Evolutionary conservation across 2,329 filamentous ascomycete genomes (phyloP), one percentile per base, ranked within the genome.

Genomic region (Parascedosporium putredinis): DNA sequence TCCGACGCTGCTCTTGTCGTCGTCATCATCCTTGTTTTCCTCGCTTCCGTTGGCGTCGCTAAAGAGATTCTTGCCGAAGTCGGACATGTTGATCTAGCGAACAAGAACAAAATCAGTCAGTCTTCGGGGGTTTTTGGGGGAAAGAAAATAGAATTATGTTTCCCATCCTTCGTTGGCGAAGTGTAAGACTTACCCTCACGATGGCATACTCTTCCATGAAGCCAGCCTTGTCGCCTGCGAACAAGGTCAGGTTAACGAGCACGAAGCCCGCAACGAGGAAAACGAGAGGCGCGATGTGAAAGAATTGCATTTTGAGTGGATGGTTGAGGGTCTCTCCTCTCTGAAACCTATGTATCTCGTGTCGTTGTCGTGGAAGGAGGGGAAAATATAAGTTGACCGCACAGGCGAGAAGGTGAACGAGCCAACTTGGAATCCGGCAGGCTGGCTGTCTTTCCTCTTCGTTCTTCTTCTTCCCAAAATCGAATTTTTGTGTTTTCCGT

Each of bases 131-230:
- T n/a, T n/a, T n/a, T n/a, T n/a, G n/a, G n/a, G n/a, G n/a, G n/a
- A n/a, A n/a, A n/a, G n/a, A n/a, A n/a, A n/a, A n/a, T n/a, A n/a
- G n/a, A n/a, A n/a, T n/a, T n/a, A n/a, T n/a, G n/a, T n/a, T n/a
- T n/a, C n/a, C n/a, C n/a, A n/a, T n/a, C n/a, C n/a, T n/a, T n/a
- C n/a, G n/a, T n/a, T n/a, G n/a, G n/a, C n/a, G n/a, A n/a, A n/a
- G n/a, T n/a, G n/a, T n/a, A n/a, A n/a, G 27, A 55, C 65, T 51
- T 55, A 69, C 67, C 52, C 68, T 60, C 34, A 66, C 58, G 42
- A 71, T 56, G 48, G 64, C 67, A 55, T 69, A 70, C 34, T 70
- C 66, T 51, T 71, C 68, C 63, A 71, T 65, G 50, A 70, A 68
- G 1, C 67, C 67, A 50, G 64, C 55, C 38, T 68, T 58, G 38